Evolutionary conservation across 2,329 filamentous ascomycete species (phyloP), one percentile per base, ranked within the genome.

Genomic region (Aplosporella prunicola): DNA sequence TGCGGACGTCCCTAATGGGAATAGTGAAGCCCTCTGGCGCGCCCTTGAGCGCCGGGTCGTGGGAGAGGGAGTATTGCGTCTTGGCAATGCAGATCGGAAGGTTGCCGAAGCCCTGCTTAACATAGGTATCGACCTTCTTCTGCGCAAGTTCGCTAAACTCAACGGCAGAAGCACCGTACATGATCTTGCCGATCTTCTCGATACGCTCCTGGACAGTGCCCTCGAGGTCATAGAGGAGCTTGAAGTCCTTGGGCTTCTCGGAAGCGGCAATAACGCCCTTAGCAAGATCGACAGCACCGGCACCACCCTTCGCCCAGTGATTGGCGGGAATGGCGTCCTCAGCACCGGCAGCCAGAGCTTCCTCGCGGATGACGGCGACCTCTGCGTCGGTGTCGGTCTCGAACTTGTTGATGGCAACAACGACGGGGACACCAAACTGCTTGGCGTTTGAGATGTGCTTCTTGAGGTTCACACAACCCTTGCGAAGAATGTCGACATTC

Each of bases 391-490:
- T 95, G 57, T 98, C 91, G 5, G 87, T 94, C 44, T 82, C 75
- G 60, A 98, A 95, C 61, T 83, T 86, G 72, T 98, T 98, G 70
- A 98, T 91, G 35, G 89, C 91, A 10, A 98, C 89, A 11, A 98
- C 82, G 5, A 98, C 89, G 5, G 91, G 89, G 14, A 95, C 76
- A 27, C 91, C 91, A 53, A 93, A 98, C 9, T 76, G 71, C 60
- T 76, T 85, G 39, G 91, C 91, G 50, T 96, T 96, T 50, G 76
- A 65, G 49, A 98, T 93, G 57, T 98, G 91, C 70, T 96, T 96
- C 63, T 79, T 85, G 32, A 98, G 70, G 66, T 98, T 98, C 51
- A 94, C 74, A 55, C 91, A 96, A 15, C 91, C 91, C 47, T 78
- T 78, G 45, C 87, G 82, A 41, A 98, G 77, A 37, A 95, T 73